Base-by-base conservation (phyloP, 2,329 filamentous ascomycete genomes). In the Neonectria neomacrospora region DNA sequence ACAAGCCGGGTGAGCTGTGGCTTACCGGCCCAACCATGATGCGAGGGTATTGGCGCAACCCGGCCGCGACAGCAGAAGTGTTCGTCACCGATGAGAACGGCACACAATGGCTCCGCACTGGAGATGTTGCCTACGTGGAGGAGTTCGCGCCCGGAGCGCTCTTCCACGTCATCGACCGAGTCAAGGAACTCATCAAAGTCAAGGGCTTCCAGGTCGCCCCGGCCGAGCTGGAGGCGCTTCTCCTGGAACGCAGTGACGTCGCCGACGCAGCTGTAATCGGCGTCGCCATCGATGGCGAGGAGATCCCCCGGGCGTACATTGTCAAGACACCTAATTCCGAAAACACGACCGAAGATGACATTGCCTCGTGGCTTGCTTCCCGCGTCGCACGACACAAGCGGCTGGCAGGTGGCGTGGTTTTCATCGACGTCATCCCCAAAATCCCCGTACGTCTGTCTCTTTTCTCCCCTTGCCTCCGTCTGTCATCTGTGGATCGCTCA, bases 21-120 rank as follows among this genome's bases (percentile, higher is more conserved):
- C 81, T 95, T 6, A 83, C 86, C 1, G 91, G 86, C 0, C 92
- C 91, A 2, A 92, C 88, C 34, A 80, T 95, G 47, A 90, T 93
- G 85, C 88, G 86, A 63, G 89, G 91, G 6, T 96, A 96, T 77
- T 95, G 91, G 90, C 82, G 84, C 45, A 92, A 90, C 64, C 84
- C 87, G 0, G 81, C 87, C 45, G 91, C 91, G 2, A 94, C 92
- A 1, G 77, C 77, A 12, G 85, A 88, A 47, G 89, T 89, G 1
- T 70, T 84, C 2, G 76, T 80, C 32, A 70, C 76, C 6, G 84
- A 86, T 64, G 63, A 74, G 2, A 79, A 82, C 62, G 84, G 83
- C 48, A 83, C 80, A 30, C 78, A 88, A 18, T 94, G 92, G 91
- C 77, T 94, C 64, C 88, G 87, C 73, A 94, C 91, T 1, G 92